Conservation (phyloP, 768 basidiomycete genomes). For the Nidularia pulvinata region DNA sequence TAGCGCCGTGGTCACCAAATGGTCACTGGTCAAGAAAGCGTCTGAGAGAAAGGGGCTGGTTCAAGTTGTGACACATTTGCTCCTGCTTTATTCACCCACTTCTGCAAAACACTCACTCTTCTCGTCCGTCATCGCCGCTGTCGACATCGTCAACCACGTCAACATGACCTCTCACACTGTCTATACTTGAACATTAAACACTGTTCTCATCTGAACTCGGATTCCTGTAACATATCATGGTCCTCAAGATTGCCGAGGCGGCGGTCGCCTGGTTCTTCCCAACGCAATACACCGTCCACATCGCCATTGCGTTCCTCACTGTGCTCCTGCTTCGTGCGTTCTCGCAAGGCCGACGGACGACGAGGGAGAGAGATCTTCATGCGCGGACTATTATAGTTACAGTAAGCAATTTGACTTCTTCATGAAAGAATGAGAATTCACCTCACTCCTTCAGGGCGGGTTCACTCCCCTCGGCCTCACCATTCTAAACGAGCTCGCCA, state of each 20-base stretch:
- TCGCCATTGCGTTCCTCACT: conserved; percentile 36
- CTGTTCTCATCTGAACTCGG: background rate
- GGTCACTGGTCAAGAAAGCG: too few species aligned
- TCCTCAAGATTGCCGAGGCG: conserved; percentile 22
- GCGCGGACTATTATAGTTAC: conserved; percentile 71
- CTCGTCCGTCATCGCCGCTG: background rate
- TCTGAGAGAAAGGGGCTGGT: too few species aligned
- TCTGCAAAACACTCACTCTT: background rate
- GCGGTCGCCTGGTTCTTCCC: conserved; percentile 42
- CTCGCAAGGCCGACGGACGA: conserved; percentile 70
- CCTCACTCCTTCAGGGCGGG: conserved; percentile 48
- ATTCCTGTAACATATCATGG: conserved; percentile 13
- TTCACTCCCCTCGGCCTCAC: conserved; percentile 77
- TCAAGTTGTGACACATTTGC: too few species aligned
- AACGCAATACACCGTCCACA: conserved; percentile 56
- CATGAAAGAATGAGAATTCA: conserved; percentile 2
- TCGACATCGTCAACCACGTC: background rate
- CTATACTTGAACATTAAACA: too few species aligned
- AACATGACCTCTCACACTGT: background rate
- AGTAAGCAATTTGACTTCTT: conserved; percentile 33
- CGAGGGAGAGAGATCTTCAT: conserved; percentile 75
- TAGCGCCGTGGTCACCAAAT: too few species aligned
- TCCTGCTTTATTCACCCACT: too few species aligned
- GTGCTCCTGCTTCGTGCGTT: conserved; percentile 55
- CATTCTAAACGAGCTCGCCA: conserved; percentile 62